These are phyloP conservation scores for Aspergillus cristatus DNA, from an alignment of 495 filamentous ascomycete genomes.

Conservation along the genomic window DNA sequence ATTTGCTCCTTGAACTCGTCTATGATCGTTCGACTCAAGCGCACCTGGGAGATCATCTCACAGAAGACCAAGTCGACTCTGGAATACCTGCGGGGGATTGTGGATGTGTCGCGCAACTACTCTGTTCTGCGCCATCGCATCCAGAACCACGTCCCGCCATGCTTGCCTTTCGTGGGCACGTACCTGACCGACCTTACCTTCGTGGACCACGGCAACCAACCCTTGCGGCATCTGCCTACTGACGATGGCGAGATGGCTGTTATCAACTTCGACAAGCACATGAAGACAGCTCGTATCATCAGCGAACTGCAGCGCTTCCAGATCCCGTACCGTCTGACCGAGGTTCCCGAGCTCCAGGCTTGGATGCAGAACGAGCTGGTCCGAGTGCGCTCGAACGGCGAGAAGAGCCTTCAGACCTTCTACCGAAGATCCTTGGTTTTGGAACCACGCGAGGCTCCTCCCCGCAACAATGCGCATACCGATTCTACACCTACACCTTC, in stretches of 20 bases:
- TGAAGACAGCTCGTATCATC: slow-evolving; percentile 88
- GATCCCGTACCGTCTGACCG: slow-evolving; percentile 78
- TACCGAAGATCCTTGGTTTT: slow-evolving; percentile 82
- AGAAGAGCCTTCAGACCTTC: slow-evolving; percentile 67
- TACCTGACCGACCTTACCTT: slow-evolving; percentile 76
- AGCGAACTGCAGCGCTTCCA: slow-evolving; percentile 96
- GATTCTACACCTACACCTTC: slow-evolving; percentile 35
- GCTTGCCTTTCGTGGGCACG: slow-evolving; percentile 92
- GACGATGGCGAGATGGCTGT: slow-evolving; percentile 58
- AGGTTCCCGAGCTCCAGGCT: slow-evolving; percentile 83
- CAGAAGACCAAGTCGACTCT: slow-evolving; percentile 74
- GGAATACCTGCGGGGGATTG: slow-evolving; percentile 65
- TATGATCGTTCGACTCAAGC: slow-evolving; percentile 80
- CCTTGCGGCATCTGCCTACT: slow-evolving; percentile 38
- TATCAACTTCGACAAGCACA: slow-evolving; percentile 98
- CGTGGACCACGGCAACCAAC: slow-evolving; percentile 87
- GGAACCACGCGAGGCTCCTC: slow-evolving; percentile 61
- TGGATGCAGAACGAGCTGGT: slow-evolving; percentile 85
- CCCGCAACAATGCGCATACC: slow-evolving; percentile 13
- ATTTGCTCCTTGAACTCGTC: slow-evolving; percentile 88
- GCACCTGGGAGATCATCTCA: slow-evolving; percentile 88
- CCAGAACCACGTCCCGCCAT: slow-evolving; percentile 82
- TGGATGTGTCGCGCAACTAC: slow-evolving; percentile 87
- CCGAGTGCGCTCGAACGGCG: slow-evolving; percentile 69
- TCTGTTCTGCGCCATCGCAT: slow-evolving; percentile 81